Evolutionary conservation across 345 rosid species (phyloP), one percentile per base, ranked within the genome.

Genomic region (Euphorbia peplus): DNA sequence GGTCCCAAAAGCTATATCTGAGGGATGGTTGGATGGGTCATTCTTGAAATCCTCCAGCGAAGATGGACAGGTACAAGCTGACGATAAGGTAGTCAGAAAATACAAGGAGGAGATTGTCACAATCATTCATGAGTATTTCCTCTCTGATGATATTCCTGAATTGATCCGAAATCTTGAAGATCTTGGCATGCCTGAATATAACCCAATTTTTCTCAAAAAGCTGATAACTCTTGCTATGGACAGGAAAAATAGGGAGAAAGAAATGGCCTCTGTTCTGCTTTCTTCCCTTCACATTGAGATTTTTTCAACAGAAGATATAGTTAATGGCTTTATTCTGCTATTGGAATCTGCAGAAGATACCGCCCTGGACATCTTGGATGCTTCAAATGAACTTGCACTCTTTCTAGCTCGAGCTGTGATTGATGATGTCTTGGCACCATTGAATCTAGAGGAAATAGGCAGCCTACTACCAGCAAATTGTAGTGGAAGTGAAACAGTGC

Each of bases 241-340:
- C 80, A 84, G 97, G 87, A 95, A 92, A 81, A 95, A 92, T 76
- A 87, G 96, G 81, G 99, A 95, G 83, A 95, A 92, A 74, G 99
- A 95, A 82, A 95, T 95, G 98, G 99, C 99, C 24, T 95, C 99
- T 30, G 87, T 92, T 79, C 84, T 92, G 73, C 92, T 95, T 8
- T 85, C 99, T 50, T 85, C 97, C 60, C 97, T 95, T 70, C 96
- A 95, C 80, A 85, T 95, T 60, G 98, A 95, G 88, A 82, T 95
- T 26, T 95, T 92, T 74, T 90, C 99, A 42, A 86, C 90, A 0
- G 98, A 95, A 50, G 99, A 95, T 70, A 88, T 95, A 66, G 91
- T 79, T 28, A 88, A 80, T 65, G 99, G 99, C 37, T 95, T 95
- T 71, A 87, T 88, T 67, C 73, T 92, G 93, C 98, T 95, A 59